These are phyloP conservation scores for Thielaviopsis populi DNA, from an alignment of 2,329 filamentous ascomycete genomes.

Conservation along the genomic window DNA sequence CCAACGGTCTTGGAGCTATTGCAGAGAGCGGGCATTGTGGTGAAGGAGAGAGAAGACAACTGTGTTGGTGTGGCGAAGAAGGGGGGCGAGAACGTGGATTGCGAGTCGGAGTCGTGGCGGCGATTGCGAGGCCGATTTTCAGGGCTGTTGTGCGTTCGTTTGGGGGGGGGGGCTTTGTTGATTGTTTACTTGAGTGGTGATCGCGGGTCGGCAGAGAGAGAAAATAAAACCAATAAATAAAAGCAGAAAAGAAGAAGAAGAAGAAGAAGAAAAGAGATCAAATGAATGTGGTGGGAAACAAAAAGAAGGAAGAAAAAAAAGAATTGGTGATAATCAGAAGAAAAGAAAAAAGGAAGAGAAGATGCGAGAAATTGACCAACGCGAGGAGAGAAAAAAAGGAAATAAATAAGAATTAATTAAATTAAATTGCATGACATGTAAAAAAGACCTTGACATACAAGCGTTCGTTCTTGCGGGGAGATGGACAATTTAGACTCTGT, in stretches of 20 bases:
- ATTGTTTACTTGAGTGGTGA: background rate
- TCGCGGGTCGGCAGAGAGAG: background rate
- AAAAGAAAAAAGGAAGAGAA: background rate
- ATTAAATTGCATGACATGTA: background rate
- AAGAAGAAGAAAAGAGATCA: conserved; percentile 8
- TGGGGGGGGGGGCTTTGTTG: background rate
- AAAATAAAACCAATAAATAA: background rate
- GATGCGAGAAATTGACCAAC: background rate
- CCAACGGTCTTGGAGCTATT: conserved; percentile 72
- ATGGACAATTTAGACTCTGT: background rate
- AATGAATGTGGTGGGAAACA: conserved; percentile 7
- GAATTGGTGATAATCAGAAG: conserved; percentile 1
- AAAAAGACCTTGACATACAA: background rate
- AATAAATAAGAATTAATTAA: background rate
- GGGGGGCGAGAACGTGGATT: background rate
- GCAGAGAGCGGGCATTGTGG: conserved; percentile 31
- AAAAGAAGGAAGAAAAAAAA: background rate
- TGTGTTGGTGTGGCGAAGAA: background rate
- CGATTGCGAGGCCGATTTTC: background rate
- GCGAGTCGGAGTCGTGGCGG: background rate
- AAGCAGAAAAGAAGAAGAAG: background rate
- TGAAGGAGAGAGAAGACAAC: background rate
- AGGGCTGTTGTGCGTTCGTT: no score
- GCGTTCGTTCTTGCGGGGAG: background rate
- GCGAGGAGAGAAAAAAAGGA: background rate